A percentile compares a stretch with the other conserved stretches of the same genome.
Conservation (phyloP, 345 rosid species). For the Mercurialis annua region DNA sequence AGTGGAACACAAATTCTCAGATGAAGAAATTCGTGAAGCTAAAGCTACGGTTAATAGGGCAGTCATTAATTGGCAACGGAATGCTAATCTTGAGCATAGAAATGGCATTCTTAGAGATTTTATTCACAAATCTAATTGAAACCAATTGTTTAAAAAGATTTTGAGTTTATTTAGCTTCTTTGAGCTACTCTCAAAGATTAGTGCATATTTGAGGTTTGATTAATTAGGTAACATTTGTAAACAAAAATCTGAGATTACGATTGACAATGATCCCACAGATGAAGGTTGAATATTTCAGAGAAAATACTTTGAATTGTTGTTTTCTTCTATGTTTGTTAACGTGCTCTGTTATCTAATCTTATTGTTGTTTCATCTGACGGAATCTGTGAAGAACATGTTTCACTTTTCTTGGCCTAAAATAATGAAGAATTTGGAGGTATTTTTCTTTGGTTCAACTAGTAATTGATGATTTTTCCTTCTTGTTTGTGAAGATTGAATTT, state of each 20-base stretch:
- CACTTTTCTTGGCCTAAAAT: background rate
- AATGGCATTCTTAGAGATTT: constrained; percentile 50
- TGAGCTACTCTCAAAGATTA: no score
- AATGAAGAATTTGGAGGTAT: background rate
- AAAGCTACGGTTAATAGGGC: constrained; percentile 58
- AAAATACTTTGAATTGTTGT: background rate
- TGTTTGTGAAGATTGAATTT: no score
- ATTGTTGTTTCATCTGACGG: background rate
- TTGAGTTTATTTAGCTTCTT: no score
- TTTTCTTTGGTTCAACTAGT: background rate
- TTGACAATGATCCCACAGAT: background rate
- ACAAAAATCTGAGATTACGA: background rate
- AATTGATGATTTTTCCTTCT: background rate
- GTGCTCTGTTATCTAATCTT: background rate
- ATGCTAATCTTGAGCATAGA: constrained; percentile 45
- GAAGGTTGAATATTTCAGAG: background rate
- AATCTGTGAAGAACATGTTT: background rate
- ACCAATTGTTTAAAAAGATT: no score
- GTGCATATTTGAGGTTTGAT: no score
- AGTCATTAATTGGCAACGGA: constrained; percentile 64
- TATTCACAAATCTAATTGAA: constrained; percentile 34
- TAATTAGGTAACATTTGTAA: no score
- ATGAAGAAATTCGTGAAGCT: constrained; percentile 57
- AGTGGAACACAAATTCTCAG: constrained; percentile 78
- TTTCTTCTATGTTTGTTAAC: constrained; percentile 2